Evolutionary conservation across 192 early-diverging fungal species (phyloP).

Genomic region (Fimicolochytrium jonesii): DNA sequence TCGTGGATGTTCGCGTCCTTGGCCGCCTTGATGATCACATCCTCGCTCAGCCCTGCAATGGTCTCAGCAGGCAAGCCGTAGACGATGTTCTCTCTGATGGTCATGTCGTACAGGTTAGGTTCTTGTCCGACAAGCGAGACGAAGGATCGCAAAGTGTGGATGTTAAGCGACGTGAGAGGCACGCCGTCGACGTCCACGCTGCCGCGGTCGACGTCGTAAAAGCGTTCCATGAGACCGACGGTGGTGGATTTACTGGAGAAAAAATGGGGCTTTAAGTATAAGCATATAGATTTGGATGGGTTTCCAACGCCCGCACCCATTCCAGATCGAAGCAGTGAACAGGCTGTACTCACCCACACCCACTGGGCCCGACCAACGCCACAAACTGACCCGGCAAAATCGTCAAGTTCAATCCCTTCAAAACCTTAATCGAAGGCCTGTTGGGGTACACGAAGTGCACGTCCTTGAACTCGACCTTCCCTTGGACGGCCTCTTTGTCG

Average conservation of each 20-base stretch:
- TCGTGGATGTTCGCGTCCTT: conserved; percentile 67
- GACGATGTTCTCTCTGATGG: conserved; percentile 83
- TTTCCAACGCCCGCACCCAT: no score
- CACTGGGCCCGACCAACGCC: conserved; percentile 81
- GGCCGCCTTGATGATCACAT: conserved; percentile 65
- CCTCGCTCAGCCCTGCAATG: conserved; percentile 55
- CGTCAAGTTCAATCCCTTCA: conserved; percentile 51
- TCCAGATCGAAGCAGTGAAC: no score
- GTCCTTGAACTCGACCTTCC: conserved; percentile 43
- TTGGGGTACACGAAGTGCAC: conserved; percentile 51
- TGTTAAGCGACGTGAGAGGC: conserved; percentile 57
- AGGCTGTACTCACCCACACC: no score
- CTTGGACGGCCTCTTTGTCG: conserved; percentile 20
- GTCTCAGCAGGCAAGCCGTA: conserved; percentile 39
- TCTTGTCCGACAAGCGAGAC: conserved; percentile 92
- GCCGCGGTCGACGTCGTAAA: conserved; percentile 71
- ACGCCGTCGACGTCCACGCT: conserved; percentile 55
- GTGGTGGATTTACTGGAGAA: conserved; percentile 62
- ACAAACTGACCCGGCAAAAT: conserved; percentile 67
- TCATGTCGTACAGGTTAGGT: conserved; percentile 84
- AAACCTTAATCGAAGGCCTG: conserved; percentile 49
- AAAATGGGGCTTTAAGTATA: no score
- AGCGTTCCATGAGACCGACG: conserved; percentile 58
- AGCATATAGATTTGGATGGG: no score
- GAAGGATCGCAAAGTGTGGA: conserved; percentile 63